Base-by-base conservation (phyloP, 192 early-diverging fungal genomes). In the Pecoramyces ruminantium region DNA sequence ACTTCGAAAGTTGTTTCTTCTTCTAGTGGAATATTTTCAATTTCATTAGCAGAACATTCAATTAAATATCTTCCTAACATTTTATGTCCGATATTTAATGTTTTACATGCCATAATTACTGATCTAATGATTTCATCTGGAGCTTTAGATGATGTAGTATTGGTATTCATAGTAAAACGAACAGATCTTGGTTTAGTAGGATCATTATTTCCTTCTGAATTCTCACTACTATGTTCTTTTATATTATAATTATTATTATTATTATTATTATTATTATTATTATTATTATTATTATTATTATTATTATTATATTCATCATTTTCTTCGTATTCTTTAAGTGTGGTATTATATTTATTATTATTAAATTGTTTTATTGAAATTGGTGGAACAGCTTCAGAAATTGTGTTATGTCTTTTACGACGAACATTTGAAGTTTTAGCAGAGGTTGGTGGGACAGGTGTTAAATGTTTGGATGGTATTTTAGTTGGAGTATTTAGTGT, bases 131-230 rank as follows among this genome's bases (percentile, higher is more conserved):
- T 90, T 27, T 91, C 90, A 40, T 91, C 88, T 18, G 90, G 90
- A 5, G 87, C 86, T 80, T 89, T 88, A 39, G 87, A 85, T 18
- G 87, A 88, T 42, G 90, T 91, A 6, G 90, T 91, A 84, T 87
- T 90, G 25, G 86, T 87, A 83, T 91, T 91, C 84, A 91, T 89
- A 13, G 87, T 91, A 82, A 91, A 91, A 58, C 90, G 80, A 29
- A 91, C 83, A 29, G 90, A 91, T 25, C 90, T 85, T n/a, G 90
- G 90, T 79, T 88, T 88, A 81, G 78, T 88, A 87, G 79, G 79
- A 38, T 30, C 38, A 17, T 25, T 4, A 21, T 78, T 38, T 78
- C 21, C 78, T 30, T 38, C 78, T 1, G 14, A 2, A 38, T n/a
- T n/a, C n/a, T n/a, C n/a, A n/a, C n/a, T n/a, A n/a, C n/a, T n/a